Base-by-base conservation (phyloP, 768 basidiomycete genomes). In the Exsudoporus frostii region DNA sequence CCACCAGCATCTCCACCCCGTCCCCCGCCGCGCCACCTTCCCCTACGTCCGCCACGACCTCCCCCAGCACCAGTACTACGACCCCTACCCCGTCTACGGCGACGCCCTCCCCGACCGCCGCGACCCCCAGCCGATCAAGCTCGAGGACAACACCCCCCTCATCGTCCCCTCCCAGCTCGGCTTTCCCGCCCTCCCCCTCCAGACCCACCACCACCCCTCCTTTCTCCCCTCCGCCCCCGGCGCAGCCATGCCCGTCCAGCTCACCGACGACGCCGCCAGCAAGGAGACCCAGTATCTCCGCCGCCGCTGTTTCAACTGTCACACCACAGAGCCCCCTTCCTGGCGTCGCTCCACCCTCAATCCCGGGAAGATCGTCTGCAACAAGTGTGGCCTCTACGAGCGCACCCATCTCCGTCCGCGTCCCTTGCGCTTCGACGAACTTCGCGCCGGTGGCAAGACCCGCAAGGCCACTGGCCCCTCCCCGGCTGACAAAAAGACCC, bases 271-370 rank as follows among this genome's bases (percentile, higher is more conserved):
- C 65, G 91, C 91, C 14, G 88, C 90, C 2, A 87, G 85, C 39
- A 93, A 93, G 71, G 91, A 93, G 69, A 93, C 91, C 0, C 91
- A 93, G 72, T 92, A 90, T 67, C 85, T 93, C 51, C 88, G 91
- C 22, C 79, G 91, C 36, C 79, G 90, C 9, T 93, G 91, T 74
- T 90, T 87, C 78, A 93, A 93, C 72, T 93, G 91, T 74, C 90
- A 91, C 66, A 91, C 91, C 19, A 93, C 91, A 2, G 91, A 93
- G 67, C 91, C 91, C 0, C 91, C 91, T 7, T 85, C 83, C 24
- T 93, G 91, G 91, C 85, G 91, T 49, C 83, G 91, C 41, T 86
- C 84, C 29, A 92, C 91, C 5, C 85, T 93, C 64, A 90, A 91
- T 70, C 89, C 88, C 0, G 91, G 91, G 58, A 93, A 93, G 73